Evolutionary conservation across 192 early-diverging fungal genomes (phyloP).

Genomic region (Backusella psychrophila): DNA sequence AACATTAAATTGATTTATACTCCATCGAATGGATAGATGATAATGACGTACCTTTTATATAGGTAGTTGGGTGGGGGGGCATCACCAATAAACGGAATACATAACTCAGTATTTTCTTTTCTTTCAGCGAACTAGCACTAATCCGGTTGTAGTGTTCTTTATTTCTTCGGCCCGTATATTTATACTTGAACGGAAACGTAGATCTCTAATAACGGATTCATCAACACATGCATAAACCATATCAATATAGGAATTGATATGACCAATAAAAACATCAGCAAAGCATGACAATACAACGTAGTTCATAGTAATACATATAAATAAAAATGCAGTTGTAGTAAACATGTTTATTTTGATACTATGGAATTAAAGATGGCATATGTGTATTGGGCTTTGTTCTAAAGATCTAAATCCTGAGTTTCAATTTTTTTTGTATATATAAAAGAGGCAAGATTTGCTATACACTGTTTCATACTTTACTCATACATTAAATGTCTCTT

Average conservation of each 20-base stretch:
- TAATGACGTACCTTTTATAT: too few relatives aligned
- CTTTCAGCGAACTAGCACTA: neutral
- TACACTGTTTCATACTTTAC: neutral
- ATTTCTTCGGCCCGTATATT: neutral
- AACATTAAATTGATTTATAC: too few relatives aligned
- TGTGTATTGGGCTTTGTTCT: neutral
- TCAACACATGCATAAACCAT: too few relatives aligned
- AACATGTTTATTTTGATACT: neutral
- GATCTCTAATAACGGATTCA: neutral
- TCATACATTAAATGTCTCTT: neutral
- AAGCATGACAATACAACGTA: neutral
- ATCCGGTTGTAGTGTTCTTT: neutral
- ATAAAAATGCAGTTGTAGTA: neutral
- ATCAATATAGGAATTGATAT: too few relatives aligned
- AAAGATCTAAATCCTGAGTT: neutral
- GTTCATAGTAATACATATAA: neutral
- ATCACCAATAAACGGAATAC: neutral
- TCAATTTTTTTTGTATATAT: neutral
- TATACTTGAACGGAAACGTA: neutral
- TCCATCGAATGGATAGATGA: neutral
- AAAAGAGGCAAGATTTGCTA: neutral
- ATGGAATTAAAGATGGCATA: neutral
- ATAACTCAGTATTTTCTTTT: neutral
- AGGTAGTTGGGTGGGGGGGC: too few relatives aligned
- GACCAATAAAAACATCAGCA: too few relatives aligned